Percentiles rank a stretch among this genome's conserved stretches.
Conservation (phyloP, 2,329 filamentous ascomycete genomes). For the Aspergillus caelatus region DNA sequence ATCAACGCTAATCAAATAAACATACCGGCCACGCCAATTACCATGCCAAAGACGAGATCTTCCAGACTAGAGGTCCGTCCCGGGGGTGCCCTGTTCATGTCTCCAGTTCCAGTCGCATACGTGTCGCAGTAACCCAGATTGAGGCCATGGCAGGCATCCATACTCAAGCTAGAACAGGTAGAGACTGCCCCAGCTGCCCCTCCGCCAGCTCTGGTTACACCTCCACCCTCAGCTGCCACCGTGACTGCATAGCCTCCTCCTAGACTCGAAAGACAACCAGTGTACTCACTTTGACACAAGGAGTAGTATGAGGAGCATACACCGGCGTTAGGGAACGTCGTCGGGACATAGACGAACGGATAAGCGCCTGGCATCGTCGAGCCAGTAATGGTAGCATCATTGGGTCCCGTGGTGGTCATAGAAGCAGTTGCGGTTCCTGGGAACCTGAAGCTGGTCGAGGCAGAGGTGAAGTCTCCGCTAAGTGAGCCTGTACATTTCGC, state of each 20-base stretch:
- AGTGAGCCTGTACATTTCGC: conserved; percentile 62
- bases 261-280: conserved; percentile 47
- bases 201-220: conserved; percentile 51
- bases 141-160: conserved; percentile 52
- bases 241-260: conserved; percentile 57
- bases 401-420: conserved; percentile 29
- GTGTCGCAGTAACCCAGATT: conserved; percentile 50
- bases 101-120: conserved; percentile 27
- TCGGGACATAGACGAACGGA: conserved; percentile 57
- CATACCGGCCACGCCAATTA: conserved; percentile 51
- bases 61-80: conserved; percentile 43
- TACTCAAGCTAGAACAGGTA: conserved; percentile 51
- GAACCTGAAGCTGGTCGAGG: conserved; percentile 37
- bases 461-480: conserved; percentile 28
- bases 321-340: conserved; percentile 54
- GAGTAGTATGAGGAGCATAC: conserved; percentile 59
- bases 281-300: conserved; percentile 52
- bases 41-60: conserved; percentile 45
- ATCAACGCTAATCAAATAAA: conserved; percentile 36
- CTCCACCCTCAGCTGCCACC: conserved; percentile 52
- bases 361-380: conserved; percentile 54
- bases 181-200: conserved; percentile 47
- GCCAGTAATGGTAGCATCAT: conserved; percentile 31
- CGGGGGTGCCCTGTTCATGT: conserved; percentile 31
- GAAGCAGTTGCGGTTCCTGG: conserved; percentile 34